Evolutionary conservation across 2,329 filamentous ascomycete species (phyloP).

Genomic region (Fusarium kyushuense): DNA sequence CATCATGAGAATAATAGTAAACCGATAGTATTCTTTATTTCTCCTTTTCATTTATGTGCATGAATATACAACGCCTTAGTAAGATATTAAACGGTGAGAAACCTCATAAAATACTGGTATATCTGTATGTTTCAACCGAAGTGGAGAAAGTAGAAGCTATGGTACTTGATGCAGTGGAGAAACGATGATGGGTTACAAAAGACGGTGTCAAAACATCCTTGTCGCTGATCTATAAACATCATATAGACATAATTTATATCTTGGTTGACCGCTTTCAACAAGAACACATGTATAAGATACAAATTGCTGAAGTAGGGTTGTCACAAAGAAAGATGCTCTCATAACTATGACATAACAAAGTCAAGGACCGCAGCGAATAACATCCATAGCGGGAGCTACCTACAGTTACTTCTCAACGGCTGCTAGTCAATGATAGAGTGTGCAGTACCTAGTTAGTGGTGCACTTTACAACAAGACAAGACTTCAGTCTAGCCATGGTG

Average conservation of each 20-base stretch:
- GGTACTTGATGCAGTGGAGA: neutral
- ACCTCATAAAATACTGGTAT: neutral
- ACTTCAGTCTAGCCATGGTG: neutral
- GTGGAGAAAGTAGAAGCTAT: neutral
- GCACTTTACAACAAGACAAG: neutral
- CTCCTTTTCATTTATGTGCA: neutral
- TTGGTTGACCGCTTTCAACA: neutral
- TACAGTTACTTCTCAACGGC: slow-evolving; percentile 7
- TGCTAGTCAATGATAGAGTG: slow-evolving; percentile 11
- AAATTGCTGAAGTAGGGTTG: neutral
- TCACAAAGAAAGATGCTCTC: neutral
- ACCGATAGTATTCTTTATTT: neutral
- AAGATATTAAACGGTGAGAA: neutral
- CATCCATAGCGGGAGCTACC: neutral
- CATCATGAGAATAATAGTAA: neutral
- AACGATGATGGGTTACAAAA: neutral
- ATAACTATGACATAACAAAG: neutral
- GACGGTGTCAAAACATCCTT: slow-evolving; percentile 12
- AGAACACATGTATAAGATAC: neutral
- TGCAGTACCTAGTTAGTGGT: neutral
- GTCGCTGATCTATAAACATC: slow-evolving; percentile 13
- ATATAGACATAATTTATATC: neutral
- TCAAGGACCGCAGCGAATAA: neutral
- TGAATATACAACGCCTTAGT: fast-evolving
- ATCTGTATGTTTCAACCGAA: neutral